phyloP scores from a whole-genome alignment of 2,329 filamentous ascomycete species.

The Phialophora chinensis region DNA sequence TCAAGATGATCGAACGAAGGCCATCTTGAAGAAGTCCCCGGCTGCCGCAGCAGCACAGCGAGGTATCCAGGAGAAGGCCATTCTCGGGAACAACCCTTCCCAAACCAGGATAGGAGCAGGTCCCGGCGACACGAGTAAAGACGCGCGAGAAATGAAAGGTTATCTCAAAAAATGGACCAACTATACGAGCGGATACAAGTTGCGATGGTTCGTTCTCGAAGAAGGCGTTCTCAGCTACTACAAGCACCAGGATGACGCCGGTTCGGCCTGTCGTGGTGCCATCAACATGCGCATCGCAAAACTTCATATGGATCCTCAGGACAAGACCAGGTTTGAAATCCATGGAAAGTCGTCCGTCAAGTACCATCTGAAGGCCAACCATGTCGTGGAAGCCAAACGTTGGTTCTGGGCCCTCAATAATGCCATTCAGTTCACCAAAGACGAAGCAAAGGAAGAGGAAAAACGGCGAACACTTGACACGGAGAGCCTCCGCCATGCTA shows the following conservation, averaged over 20 bases:
- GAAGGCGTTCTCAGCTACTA: constrained; percentile 98
- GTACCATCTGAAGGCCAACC: constrained; percentile 96
- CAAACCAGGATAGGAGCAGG: constrained; percentile 51
- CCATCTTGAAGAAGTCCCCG: constrained; percentile 91
- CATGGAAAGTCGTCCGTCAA: constrained; percentile 98
- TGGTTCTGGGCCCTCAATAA: constrained; percentile 99
- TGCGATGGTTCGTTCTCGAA: constrained; percentile 97
- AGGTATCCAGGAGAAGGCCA: constrained; percentile 95
- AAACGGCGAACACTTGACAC: constrained; percentile 74
- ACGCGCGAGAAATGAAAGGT: constrained; percentile 95
- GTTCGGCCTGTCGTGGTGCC: constrained; percentile 91
- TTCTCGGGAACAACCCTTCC: constrained; percentile 74
- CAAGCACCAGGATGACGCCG: constrained; percentile 97
- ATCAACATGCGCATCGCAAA: constrained; percentile 98
- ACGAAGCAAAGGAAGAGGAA: constrained; percentile 91
- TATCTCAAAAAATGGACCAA: constrained; percentile 99
- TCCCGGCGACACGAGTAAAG: constrained; percentile 69
- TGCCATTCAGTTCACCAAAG: constrained; percentile 97
- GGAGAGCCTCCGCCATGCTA: constrained; percentile 77
- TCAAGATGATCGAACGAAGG: constrained; percentile 86
- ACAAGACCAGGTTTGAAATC: constrained; percentile 98
- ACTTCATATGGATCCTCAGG: constrained; percentile 93
- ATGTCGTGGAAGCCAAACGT: constrained; percentile 95
- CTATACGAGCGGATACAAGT: constrained; percentile 94
- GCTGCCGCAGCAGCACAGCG: constrained; percentile 92